phyloP scores from a whole-genome alignment of 1,139 yeast species.

The Suhomyces taliae region DNA sequence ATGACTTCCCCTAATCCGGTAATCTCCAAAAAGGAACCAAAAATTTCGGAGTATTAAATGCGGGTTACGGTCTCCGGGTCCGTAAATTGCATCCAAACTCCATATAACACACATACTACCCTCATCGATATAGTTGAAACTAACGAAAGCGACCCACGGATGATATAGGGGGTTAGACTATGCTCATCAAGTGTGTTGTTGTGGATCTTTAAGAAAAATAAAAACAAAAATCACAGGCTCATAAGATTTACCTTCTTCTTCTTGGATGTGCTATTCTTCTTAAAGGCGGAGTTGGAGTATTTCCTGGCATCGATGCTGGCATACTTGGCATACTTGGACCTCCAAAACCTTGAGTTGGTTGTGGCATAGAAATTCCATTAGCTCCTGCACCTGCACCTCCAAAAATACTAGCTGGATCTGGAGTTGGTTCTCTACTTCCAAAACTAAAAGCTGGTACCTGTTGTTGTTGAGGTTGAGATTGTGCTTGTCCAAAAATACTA shows the following conservation, averaged over 20 bases:
- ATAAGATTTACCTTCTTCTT: constrained; percentile 14
- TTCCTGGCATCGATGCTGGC: constrained; percentile 4
- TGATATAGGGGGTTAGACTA: no score
- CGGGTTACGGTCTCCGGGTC: background rate
- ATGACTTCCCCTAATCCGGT: background rate
- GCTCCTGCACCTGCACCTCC: constrained; percentile 9
- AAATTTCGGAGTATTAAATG: background rate
- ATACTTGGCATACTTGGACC: background rate
- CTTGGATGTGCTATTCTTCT: constrained; percentile 21
- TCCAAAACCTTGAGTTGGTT: constrained; percentile 8
- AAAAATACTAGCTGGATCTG: constrained; percentile 30
- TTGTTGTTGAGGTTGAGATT: constrained; percentile 2
- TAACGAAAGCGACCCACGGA: no score
- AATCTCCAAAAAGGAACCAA: no score
- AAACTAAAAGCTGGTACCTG: constrained; percentile 10
- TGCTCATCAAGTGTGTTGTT: no score
- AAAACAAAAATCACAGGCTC: no score
- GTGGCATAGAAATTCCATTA: constrained; percentile 9
- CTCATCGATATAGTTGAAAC: background rate
- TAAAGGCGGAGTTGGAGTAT: constrained; percentile 12
- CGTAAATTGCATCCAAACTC: background rate
- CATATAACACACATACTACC: background rate
- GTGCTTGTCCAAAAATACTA: constrained; percentile 13
- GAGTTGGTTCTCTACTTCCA: constrained; percentile 26
- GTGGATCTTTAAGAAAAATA: no score